These are phyloP conservation scores for Nitzschia palea DNA, from an alignment of 108 stramenopile genomes.

Conservation along the genomic window DNA sequence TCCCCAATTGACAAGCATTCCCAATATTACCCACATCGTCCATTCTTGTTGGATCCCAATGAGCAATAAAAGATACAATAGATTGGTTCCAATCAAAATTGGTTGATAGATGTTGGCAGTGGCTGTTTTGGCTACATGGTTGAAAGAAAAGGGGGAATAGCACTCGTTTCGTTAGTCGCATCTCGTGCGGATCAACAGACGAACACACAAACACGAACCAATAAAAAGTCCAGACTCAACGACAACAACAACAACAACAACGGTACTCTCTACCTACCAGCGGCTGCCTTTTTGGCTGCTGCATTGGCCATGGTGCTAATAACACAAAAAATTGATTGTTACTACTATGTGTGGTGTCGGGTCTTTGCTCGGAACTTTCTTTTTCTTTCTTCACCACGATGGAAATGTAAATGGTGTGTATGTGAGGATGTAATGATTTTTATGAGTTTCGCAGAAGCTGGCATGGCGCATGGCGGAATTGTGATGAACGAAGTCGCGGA, in stretches of 20 bases:
- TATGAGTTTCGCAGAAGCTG: no score
- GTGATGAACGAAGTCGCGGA: no score
- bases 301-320: conserved; percentile 63
- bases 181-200: not conserved
- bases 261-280: conserved; percentile 28
- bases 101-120: conserved; percentile 52
- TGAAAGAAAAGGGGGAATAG: no score
- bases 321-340: no score
- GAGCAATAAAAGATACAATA: conserved; percentile 42
- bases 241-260: not conserved
- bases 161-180: not conserved
- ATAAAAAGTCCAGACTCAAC: no score
- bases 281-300: conserved; percentile 64
- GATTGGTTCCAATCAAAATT: conserved; percentile 38
- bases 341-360: no score
- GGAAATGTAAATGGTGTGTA: no score
- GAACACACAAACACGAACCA: not conserved
- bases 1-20: conserved; percentile 27
- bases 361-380: no score
- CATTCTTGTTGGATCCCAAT: conserved; percentile 10
- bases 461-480: no score
- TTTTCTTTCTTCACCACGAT: no score
- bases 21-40: conserved; percentile 25
- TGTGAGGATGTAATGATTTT: no score
- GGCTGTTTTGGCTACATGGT: conserved; percentile 44